phyloP scores from a whole-genome alignment of 1,284 basidiomycete species.

The Cryptococcus sp. region DNA sequence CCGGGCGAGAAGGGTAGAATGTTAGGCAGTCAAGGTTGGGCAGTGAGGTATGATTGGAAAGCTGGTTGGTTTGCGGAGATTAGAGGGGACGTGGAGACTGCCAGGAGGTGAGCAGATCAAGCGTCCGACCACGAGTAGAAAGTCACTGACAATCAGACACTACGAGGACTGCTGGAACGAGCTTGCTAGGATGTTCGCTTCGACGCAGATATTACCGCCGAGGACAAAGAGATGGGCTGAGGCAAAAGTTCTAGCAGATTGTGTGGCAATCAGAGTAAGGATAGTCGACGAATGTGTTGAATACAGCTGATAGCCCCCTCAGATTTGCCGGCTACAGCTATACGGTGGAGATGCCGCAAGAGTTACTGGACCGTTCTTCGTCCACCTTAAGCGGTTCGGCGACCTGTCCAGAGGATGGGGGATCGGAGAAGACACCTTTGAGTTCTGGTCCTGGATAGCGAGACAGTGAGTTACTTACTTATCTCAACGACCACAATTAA shows the following conservation, averaged over 20 bases:
- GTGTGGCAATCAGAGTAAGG: constrained; percentile 75
- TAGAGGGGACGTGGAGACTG: constrained; percentile 80
- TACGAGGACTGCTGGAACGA: constrained; percentile 85
- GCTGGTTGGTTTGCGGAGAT: constrained; percentile 95
- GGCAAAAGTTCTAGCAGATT: constrained; percentile 91
- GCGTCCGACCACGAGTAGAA: constrained; percentile 8
- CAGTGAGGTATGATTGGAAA: constrained; percentile 94
- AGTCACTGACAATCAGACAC: constrained; percentile 55
- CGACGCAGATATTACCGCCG: constrained; percentile 76
- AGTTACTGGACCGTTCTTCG: constrained; percentile 71
- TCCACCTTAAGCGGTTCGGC: constrained; percentile 76
- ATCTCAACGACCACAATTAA: background rate
- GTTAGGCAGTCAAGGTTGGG: constrained; percentile 83
- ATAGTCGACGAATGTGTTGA: background rate
- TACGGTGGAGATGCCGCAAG: constrained; percentile 78
- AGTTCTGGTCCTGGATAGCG: constrained; percentile 95
- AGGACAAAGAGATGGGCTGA: constrained; percentile 97
- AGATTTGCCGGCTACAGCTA: constrained; percentile 82
- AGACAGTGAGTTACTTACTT: constrained; percentile 63
- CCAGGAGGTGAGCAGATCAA: constrained; percentile 60
- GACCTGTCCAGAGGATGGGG: constrained; percentile 91
- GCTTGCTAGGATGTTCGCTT: constrained; percentile 78
- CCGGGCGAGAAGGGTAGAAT: constrained; percentile 46
- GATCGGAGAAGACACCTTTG: constrained; percentile 93
- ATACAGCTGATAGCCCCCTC: constrained; percentile 3